Percentiles rank a stretch among this genome's conserved stretches.
phyloP scores from a whole-genome alignment of 192 early-diverging fungal species.

The Obelidium mucronatum region DNA sequence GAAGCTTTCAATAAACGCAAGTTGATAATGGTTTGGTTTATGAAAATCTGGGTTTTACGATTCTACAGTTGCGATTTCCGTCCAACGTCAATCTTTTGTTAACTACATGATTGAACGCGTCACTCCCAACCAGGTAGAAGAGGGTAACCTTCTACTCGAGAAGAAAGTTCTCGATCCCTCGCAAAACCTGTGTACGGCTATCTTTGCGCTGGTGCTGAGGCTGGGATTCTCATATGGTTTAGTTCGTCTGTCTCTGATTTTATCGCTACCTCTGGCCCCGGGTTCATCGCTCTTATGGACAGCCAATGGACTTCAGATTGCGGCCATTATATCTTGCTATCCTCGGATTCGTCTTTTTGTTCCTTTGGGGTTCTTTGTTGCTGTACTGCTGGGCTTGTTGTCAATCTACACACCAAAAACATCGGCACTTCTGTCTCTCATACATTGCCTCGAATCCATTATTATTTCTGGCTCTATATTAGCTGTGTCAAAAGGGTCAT shows the following conservation, averaged over 20 bases:
- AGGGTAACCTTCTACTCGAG: no score
- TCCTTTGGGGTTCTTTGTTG: conserved; percentile 2
- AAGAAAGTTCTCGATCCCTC: no score
- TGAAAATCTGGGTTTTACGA: no score
- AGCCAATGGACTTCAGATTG: conserved; percentile 15
- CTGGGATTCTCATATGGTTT: conserved; percentile 16
- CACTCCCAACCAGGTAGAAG: no score
- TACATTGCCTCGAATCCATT: conserved; percentile 1
- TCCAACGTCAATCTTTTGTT: no score
- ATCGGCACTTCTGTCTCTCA: conserved; percentile 1
- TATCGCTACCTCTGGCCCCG: not conserved
- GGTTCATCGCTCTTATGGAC: conserved; percentile 1
- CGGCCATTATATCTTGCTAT: not conserved
- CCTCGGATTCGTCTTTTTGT: not conserved
- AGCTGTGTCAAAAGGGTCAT: not conserved
- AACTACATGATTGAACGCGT: no score
- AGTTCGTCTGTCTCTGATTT: not conserved
- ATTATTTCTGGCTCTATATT: not conserved
- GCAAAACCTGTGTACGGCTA: no score
- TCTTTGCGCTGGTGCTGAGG: no score
- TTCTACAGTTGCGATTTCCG: no score
- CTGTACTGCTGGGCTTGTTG: conserved; percentile 12
- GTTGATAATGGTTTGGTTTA: no score
- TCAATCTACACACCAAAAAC: not conserved
- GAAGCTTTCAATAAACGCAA: conserved; percentile 36